Base-by-base conservation (phyloP, 2,329 filamentous ascomycete species). In the Emericellopsis atlantica region DNA sequence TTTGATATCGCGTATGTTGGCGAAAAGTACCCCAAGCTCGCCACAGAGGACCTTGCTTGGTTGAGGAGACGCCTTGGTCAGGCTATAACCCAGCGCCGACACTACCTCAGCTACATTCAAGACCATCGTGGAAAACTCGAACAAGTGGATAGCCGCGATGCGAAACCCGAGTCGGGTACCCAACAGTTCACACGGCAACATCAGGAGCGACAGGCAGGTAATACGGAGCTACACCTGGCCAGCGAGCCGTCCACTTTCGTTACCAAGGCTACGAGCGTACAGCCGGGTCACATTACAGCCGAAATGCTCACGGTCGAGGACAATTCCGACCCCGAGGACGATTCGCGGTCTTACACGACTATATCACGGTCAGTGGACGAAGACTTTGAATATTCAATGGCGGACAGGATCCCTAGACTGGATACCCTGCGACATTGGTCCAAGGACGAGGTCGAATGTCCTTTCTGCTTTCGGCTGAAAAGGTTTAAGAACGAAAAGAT, bases 21-120 rank as follows among this genome's bases (percentile, higher is more conserved):
- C 18, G 4, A 26, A 10, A 39, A 39, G 29, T 38, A 35, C 22
- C 41, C 41, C 5, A 39, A 36, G 31, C 41, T 39, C 18, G 24
- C 16, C 15, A 4, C 34, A 11, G 41, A 42, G 32, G 23, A 32
- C 12, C 36, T 32, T 31, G 22, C 18, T 5, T 38, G 36, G 36
- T 24, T 38, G 4, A 22, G 15, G 16, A 33, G 18, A 15, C 41
- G 41, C n/a, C 36, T 42, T 11, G 31, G 41, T 24, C n/a, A n/a
- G n/a, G 41, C 36, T 6, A 42, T 42, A 11, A 15, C 41, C 8
- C 37, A 39, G 14, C 36, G 41, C 21, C 36, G 41, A 21, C 41
- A 42, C 23, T 39, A 36, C 22, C 18, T 42, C 21, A 10, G 12
- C 16, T 42, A 42, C 31, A 33, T 32, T 23, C 40, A 32, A 14